phyloP scores from a whole-genome alignment of 768 basidiomycete genomes.

The Daedaleopsis nitida region DNA sequence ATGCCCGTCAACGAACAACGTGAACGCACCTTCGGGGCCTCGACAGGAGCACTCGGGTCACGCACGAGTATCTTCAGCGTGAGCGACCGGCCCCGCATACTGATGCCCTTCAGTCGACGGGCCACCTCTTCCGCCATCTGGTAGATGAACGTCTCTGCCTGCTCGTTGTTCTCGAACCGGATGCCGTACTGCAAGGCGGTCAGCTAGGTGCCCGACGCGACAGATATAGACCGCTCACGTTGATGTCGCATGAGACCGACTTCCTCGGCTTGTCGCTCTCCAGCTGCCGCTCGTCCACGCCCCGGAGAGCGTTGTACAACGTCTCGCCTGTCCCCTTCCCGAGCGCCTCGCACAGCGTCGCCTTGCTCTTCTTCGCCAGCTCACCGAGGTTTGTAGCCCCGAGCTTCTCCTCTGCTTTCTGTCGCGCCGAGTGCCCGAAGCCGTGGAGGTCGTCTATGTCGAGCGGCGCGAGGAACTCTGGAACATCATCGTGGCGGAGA shows the following conservation, averaged over 20 bases:
- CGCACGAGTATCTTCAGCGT: constrained; percentile 91
- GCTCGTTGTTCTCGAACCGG: constrained; percentile 80
- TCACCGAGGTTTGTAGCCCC: constrained; percentile 72
- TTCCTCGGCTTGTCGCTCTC: constrained; percentile 87
- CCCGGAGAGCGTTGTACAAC: constrained; percentile 80
- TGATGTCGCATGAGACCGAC: constrained; percentile 93
- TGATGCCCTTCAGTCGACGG: constrained; percentile 64
- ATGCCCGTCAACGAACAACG: background rate
- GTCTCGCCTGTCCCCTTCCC: constrained; percentile 85
- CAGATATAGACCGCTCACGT: constrained; percentile 53
- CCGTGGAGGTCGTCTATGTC: constrained; percentile 85
- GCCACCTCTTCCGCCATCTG: constrained; percentile 81
- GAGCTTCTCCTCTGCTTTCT: constrained; percentile 82
- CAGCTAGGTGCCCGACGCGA: background rate
- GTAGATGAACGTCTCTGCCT: constrained; percentile 77
- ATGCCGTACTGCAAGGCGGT: constrained; percentile 78
- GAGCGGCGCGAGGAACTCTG: constrained; percentile 61
- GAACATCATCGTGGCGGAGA: constrained; percentile 55
- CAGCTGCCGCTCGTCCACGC: constrained; percentile 78
- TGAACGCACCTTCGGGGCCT: constrained; percentile 79
- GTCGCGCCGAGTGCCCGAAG: constrained; percentile 73
- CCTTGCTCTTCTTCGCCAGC: constrained; percentile 63
- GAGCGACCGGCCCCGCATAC: constrained; percentile 71
- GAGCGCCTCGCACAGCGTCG: constrained; percentile 65
- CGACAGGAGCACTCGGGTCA: constrained; percentile 81